Evolutionary conservation across 164 flowering plant genomes (phyloP).

Genomic region (Akebia trifoliata): DNA sequence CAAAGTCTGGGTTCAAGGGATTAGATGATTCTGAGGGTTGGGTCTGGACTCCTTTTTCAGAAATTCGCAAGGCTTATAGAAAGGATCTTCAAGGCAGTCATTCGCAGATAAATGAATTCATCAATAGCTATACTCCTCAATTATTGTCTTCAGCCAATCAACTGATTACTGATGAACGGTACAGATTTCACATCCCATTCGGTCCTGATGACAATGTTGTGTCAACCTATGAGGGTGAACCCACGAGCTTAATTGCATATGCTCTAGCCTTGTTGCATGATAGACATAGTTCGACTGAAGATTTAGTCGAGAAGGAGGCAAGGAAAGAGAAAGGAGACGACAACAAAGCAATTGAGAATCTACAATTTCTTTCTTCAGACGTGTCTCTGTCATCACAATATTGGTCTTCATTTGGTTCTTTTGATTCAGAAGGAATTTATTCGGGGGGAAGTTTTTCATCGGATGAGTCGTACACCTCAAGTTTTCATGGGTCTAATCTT

Average conservation of each 20-base stretch:
- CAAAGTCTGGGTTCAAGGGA: slow-evolving; percentile 5
- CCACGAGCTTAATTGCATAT: slow-evolving; percentile 82
- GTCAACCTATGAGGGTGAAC: slow-evolving; percentile 73
- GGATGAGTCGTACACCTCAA: slow-evolving; percentile 47
- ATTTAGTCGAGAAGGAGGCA: slow-evolving; percentile 21
- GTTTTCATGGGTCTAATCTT: slow-evolving; percentile 48
- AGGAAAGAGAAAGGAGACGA: slow-evolving; percentile 24
- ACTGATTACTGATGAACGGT: slow-evolving; percentile 53
- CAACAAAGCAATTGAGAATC: slow-evolving; percentile 20
- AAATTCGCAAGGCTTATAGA: slow-evolving; percentile 39
- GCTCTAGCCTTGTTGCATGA: slow-evolving; percentile 61
- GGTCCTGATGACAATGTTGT: slow-evolving; percentile 48
- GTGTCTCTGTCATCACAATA: slow-evolving; percentile 27
- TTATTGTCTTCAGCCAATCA: slow-evolving; percentile 34
- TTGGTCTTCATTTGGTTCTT: slow-evolving; percentile 43
- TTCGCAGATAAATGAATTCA: slow-evolving; percentile 44
- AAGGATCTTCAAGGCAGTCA: slow-evolving; percentile 42
- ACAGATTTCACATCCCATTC: slow-evolving; percentile 61
- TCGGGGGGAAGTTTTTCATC: slow-evolving; percentile 28
- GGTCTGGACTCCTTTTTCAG: slow-evolving; percentile 70
- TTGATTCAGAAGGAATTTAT: slow-evolving; percentile 41
- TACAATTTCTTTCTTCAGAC: slow-evolving; percentile 27
- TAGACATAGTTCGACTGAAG: slow-evolving; percentile 19
- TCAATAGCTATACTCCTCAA: slow-evolving; percentile 28
- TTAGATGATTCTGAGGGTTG: slow-evolving; percentile 35